Evolutionary conservation across 2,329 filamentous ascomycete species (phyloP).

Genomic region (Claviceps pazoutovae): DNA sequence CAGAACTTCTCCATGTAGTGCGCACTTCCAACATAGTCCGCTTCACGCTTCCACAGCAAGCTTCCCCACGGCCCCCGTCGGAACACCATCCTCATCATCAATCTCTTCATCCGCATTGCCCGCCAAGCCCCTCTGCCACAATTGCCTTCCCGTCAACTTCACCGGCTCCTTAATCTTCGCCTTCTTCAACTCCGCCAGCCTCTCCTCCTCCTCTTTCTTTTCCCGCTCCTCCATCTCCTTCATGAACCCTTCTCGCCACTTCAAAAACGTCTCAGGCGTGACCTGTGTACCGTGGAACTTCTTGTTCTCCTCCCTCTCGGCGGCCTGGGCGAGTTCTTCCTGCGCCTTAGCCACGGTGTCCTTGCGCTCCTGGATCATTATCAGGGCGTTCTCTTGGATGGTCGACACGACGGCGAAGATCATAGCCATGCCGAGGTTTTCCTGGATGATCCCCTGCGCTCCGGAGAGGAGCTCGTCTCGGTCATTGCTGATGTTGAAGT

Average conservation of each 20-base stretch:
- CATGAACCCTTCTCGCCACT: slow-evolving; percentile 67
- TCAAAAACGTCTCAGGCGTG: slow-evolving; percentile 70
- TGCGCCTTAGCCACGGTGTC: slow-evolving; percentile 44
- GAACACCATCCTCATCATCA: slow-evolving; percentile 47
- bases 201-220: slow-evolving; percentile 56
- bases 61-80: slow-evolving; percentile 51
- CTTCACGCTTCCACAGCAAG: slow-evolving; percentile 48
- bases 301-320: slow-evolving; percentile 83
- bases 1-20: not conserved
- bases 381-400: slow-evolving; percentile 83
- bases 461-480: slow-evolving; percentile 57
- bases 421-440: slow-evolving; percentile 96
- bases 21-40: not conserved
- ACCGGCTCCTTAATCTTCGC: slow-evolving; percentile 61
- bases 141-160: slow-evolving; percentile 56
- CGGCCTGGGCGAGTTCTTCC: slow-evolving; percentile 40
- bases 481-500: slow-evolving; percentile 71
- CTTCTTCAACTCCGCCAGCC: slow-evolving; percentile 71
- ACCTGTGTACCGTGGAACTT: slow-evolving; percentile 91
- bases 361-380: slow-evolving; percentile 61
- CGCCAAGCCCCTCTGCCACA: slow-evolving; percentile 64
- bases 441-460: slow-evolving; percentile 64
- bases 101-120: slow-evolving; percentile 52
- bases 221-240: slow-evolving; percentile 68
- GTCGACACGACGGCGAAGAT: slow-evolving; percentile 80